Evolutionary conservation across 2,329 filamentous ascomycete genomes (phyloP), one percentile per base, ranked within the genome.

Genomic region (Penicillium psychrosexuale): DNA sequence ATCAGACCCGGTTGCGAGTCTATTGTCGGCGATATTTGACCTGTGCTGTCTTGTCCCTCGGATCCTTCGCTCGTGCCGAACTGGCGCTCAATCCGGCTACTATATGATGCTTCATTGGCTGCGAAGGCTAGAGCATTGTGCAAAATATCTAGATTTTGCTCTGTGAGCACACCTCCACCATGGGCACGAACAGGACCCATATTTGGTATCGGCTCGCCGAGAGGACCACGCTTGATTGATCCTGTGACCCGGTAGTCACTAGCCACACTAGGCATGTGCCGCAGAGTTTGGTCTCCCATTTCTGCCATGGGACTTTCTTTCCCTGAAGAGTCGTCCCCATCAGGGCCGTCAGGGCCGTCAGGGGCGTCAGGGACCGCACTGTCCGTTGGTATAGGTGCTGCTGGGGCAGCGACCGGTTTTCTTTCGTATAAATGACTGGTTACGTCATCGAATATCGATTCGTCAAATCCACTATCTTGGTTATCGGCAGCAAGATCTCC

Each of bases 51-150:
- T 49, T 66, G 66, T 17, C 67, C 73, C 22, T 71, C 52, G 1
- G 74, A 75, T 17, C 61, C 63, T 69, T 76, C 71, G 51, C 72
- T 78, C 27, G 76, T 70, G 62, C 81, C 84, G 31, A 75, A 73
- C 28, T 83, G 80, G 13, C 90, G 82, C 15, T 83, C 78, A 63
- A 96, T 93, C 53, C 89, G 87, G 3, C 90, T 90, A 36, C 86
- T 87, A 1, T 84, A 84, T 22, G 85, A 88, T 6, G 91, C 91
- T 67, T 87, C 82, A 58, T 88, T 86, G 9, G 91, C 88, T 7
- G 91, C 93, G 44, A 89, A 87, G 1, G 90, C 91, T 5, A 97
- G 79, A 1, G 91, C 91, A 49, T 88, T 88, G 68, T 96, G 91
- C 66, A 97, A 93, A 1, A 84, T 87, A 39, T 85, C 84, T 19